Conservation (phyloP, 2,329 filamentous ascomycete species). For the Aureobasidium subglaciale region DNA sequence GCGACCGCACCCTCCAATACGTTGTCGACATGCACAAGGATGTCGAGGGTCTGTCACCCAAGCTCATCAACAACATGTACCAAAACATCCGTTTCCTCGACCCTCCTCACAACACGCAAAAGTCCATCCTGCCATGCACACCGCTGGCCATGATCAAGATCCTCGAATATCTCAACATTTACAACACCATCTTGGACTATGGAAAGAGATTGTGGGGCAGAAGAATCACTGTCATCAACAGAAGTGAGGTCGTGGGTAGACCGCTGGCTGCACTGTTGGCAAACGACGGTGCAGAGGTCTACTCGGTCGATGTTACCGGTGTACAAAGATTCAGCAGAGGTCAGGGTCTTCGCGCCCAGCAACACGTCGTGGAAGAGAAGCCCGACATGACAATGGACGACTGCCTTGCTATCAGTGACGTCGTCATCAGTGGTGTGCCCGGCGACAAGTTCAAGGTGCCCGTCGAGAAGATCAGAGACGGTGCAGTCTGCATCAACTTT, state of each 20-base stretch:
- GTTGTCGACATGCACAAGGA: conserved; percentile 86
- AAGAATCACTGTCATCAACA: conserved; percentile 93
- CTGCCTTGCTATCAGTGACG: conserved; percentile 80
- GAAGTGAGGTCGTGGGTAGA: conserved; percentile 89
- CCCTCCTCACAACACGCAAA: conserved; percentile 65
- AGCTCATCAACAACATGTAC: conserved; percentile 99
- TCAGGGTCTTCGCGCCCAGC: conserved; percentile 72
- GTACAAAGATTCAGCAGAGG: conserved; percentile 90
- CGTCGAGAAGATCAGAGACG: conserved; percentile 72
- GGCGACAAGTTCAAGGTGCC: conserved; percentile 85
- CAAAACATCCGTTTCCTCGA: conserved; percentile 96
- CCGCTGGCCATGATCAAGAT: conserved; percentile 96
- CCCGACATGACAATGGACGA: conserved; percentile 72
- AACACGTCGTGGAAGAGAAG: conserved; percentile 82
- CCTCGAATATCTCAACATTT: conserved; percentile 88
- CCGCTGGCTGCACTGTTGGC: conserved; percentile 87
- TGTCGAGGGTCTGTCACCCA: conserved; percentile 89
- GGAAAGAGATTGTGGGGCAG: conserved; percentile 90
- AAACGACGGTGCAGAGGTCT: conserved; percentile 92
- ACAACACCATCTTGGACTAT: conserved; percentile 88
- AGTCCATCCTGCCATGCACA: conserved; percentile 92
- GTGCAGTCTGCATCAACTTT: conserved; percentile 98
- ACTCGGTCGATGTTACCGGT: conserved; percentile 86
- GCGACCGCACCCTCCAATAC: conserved; percentile 94
- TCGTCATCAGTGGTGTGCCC: conserved; percentile 90